These are phyloP conservation scores for Fomitopsis betulina DNA, from an alignment of 1,284 basidiomycete species.

Conservation along the genomic window DNA sequence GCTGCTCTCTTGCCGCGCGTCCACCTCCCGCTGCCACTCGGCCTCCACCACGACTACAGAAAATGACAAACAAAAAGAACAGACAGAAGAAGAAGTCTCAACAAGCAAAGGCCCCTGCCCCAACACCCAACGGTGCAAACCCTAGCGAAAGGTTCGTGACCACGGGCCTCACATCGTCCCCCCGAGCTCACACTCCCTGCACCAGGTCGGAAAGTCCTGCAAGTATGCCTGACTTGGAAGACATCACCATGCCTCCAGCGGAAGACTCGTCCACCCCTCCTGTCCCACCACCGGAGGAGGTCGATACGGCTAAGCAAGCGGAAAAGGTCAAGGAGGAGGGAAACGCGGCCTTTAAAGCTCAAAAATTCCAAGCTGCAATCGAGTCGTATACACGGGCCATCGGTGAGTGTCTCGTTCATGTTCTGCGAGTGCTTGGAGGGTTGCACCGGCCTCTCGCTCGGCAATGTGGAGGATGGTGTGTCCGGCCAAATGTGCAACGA, in stretches of 20 bases:
- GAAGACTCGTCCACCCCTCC: conserved; percentile 1
- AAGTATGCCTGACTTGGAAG: conserved; percentile 13
- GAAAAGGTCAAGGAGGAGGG: conserved; percentile 71
- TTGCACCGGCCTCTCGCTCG: neutral
- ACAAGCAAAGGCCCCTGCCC: conserved; percentile 12
- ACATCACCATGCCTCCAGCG: conserved; percentile 4
- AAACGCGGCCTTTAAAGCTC: conserved; percentile 70
- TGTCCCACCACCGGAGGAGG: conserved; percentile 7
- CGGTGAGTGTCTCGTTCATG: conserved; percentile 24
- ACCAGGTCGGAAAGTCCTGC: conserved; percentile 16
- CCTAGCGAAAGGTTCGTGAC: conserved; percentile 12
- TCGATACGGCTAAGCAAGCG: conserved; percentile 31
- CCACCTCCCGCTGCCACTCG: conserved; percentile 3
- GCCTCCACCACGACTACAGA: neutral
- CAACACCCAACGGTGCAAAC: conserved; percentile 12
- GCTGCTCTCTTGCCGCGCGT: neutral
- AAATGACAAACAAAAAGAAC: conserved; percentile 27
- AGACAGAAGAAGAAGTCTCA: conserved; percentile 27
- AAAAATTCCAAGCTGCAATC: conserved; percentile 66
- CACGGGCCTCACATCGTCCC: neutral
- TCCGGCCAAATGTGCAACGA: too few species aligned
- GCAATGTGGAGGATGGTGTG: too few species aligned
- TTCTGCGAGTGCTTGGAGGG: neutral
- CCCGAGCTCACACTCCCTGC: neutral
- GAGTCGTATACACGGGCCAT: conserved; percentile 79